phyloP scores from a whole-genome alignment of 345 rosid species.

The Eutrema heterophyllum region DNA sequence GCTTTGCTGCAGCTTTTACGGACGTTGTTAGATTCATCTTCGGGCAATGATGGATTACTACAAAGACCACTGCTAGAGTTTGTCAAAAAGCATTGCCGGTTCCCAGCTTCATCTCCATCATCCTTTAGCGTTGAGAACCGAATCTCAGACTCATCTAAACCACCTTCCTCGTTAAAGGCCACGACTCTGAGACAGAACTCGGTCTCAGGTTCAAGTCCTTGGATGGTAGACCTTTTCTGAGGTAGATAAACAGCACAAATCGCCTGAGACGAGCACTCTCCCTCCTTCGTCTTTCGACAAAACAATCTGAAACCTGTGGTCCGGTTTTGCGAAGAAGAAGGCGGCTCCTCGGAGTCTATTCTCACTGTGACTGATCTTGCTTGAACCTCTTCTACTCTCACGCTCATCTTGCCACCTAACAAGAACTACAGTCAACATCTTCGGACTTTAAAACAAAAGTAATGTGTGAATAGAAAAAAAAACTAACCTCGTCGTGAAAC shows the following conservation, averaged over 20 bases:
- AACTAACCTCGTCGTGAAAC: constrained; percentile 23
- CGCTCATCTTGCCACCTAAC: constrained; percentile 12
- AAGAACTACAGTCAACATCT: constrained; percentile 5
- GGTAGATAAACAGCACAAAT: constrained; percentile 52
- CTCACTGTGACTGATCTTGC: constrained; percentile 57
- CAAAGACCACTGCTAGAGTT: constrained; percentile 68
- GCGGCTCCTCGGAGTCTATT: constrained; percentile 41
- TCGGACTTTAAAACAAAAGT: not conserved
- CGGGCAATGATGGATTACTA: constrained; percentile 76
- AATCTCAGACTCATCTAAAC: constrained; percentile 50
- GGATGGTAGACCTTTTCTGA: constrained; percentile 49
- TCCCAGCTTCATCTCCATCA: constrained; percentile 34
- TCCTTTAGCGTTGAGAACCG: constrained; percentile 39
- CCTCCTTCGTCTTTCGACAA: constrained; percentile 52
- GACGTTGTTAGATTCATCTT: constrained; percentile 72
- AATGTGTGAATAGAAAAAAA: not conserved
- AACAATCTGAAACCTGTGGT: constrained; percentile 48
- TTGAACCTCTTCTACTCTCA: constrained; percentile 53
- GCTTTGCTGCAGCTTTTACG: constrained; percentile 37
- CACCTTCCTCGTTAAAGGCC: constrained; percentile 40
- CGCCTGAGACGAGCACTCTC: constrained; percentile 49
- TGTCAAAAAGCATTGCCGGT: constrained; percentile 59
- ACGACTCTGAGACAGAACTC: constrained; percentile 60
- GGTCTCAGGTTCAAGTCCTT: constrained; percentile 55
- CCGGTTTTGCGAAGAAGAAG: constrained; percentile 14